Percentiles rank a stretch among this genome's conserved stretches.
Evolutionary conservation across 768 basidiomycete genomes (phyloP).

Genomic region (Fomitopsis pulvina): DNA sequence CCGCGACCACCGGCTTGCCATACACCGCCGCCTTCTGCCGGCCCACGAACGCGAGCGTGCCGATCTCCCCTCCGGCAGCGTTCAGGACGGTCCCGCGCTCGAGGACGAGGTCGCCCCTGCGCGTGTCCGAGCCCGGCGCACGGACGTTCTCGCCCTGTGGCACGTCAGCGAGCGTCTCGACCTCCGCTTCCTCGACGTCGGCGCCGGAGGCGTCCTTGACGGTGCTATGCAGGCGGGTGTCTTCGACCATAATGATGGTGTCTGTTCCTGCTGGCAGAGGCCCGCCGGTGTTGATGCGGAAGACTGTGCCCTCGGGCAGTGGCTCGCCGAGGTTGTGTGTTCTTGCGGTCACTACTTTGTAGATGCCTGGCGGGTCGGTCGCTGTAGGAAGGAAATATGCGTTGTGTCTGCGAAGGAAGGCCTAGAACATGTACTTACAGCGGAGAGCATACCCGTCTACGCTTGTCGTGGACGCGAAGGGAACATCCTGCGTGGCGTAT

Average conservation of each 20-base stretch:
- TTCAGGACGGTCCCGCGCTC: conserved; percentile 54
- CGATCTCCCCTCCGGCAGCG: conserved; percentile 74
- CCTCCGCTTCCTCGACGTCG: conserved; percentile 61
- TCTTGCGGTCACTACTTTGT: conserved; percentile 57
- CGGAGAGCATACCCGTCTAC: conserved; percentile 86
- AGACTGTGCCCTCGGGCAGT: conserved; percentile 45
- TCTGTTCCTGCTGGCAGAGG: conserved; percentile 72
- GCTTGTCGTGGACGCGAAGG: conserved; percentile 62
- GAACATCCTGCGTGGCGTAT: conserved; percentile 56
- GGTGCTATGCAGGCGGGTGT: conserved; percentile 68
- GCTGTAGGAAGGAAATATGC: conserved; percentile 32
- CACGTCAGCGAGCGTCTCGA: conserved; percentile 61
- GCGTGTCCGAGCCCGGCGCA: conserved; percentile 67
- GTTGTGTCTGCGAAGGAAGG: not conserved
- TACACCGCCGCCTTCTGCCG: conserved; percentile 61
- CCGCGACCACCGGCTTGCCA: conserved; percentile 68
- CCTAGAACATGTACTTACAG: conserved; percentile 35
- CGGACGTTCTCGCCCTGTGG: conserved; percentile 67
- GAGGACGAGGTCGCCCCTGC: conserved; percentile 59
- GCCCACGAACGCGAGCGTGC: conserved; percentile 76
- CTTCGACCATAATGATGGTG: conserved; percentile 90
- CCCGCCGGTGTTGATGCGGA: conserved; percentile 83
- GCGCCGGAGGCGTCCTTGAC: conserved; percentile 29
- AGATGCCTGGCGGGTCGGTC: conserved; percentile 54
- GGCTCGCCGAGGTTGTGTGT: conserved; percentile 28